Evolutionary conservation across 108 stramenopile genomes (phyloP).

Genomic region (Fragilariopsis cylindrus): DNA sequence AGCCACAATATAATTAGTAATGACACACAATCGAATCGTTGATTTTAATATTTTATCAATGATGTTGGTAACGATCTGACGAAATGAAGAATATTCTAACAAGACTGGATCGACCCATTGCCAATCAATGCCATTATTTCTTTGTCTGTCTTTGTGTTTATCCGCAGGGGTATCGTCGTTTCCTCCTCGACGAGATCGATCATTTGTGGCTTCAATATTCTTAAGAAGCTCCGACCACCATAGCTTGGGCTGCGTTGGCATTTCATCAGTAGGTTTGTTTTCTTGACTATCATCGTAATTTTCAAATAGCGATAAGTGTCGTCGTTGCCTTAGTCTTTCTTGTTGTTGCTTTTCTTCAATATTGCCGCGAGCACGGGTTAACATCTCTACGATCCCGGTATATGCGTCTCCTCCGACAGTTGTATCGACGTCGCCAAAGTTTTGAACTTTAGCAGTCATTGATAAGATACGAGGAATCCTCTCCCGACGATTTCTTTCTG

Average conservation of each 20-base stretch:
- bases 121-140: neutral
- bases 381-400: too few species aligned
- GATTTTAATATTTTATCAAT: slow-evolving; percentile 65
- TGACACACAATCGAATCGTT: slow-evolving; percentile 65
- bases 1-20: slow-evolving; percentile 69
- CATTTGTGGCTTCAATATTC: too few species aligned
- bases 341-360: too few species aligned
- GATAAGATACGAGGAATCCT: neutral
- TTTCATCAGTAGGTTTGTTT: too few species aligned
- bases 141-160: neutral
- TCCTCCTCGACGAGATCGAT: neutral
- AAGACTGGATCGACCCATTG: slow-evolving; percentile 28
- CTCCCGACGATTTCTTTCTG: neutral
- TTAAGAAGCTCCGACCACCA: too few species aligned
- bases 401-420: neutral
- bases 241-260: too few species aligned
- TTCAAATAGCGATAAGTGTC: too few species aligned
- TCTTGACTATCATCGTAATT: too few species aligned
- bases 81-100: neutral
- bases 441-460: neutral
- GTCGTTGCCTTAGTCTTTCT: too few species aligned
- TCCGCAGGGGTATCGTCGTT: neutral
- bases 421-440: neutral
- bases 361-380: too few species aligned
- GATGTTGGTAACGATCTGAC: slow-evolving; percentile 26